A percentile compares a stretch with the other conserved stretches of the same genome.
Evolutionary conservation across 768 basidiomycete species (phyloP).

Genomic region (Chlorophyllum brunneum): DNA sequence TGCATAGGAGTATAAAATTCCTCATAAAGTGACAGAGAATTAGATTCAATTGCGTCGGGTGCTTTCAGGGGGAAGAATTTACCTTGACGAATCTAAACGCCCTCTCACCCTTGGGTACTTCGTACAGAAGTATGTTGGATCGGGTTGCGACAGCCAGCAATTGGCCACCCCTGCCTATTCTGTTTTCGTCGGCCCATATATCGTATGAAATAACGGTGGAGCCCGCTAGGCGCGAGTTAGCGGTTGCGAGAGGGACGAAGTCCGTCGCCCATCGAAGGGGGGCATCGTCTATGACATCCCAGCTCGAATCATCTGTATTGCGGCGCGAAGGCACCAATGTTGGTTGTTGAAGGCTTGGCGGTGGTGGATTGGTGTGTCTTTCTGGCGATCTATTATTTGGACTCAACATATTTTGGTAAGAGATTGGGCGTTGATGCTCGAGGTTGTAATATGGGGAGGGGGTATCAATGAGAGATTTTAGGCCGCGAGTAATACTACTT

Average conservation of each 20-base stretch:
- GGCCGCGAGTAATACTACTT: slow-evolving; percentile 55
- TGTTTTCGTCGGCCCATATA: slow-evolving; percentile 59
- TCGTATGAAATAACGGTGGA: slow-evolving; percentile 62
- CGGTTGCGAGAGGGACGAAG: slow-evolving; percentile 70
- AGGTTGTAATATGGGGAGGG: slow-evolving; percentile 16
- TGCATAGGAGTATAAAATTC: slow-evolving; percentile 80
- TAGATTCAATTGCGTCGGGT: not conserved
- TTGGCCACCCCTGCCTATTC: slow-evolving; percentile 40
- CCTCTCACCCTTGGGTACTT: slow-evolving; percentile 78
- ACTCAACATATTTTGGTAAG: slow-evolving; percentile 32
- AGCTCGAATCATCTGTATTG: slow-evolving; percentile 45
- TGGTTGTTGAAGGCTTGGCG: not conserved
- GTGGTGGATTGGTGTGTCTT: slow-evolving; percentile 10
- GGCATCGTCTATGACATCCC: slow-evolving; percentile 74
- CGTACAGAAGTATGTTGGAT: slow-evolving; percentile 67
- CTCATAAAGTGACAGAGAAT: slow-evolving; percentile 31
- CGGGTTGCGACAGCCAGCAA: slow-evolving; percentile 77
- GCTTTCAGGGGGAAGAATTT: slow-evolving; percentile 9
- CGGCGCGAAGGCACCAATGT: slow-evolving; percentile 19
- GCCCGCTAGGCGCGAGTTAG: slow-evolving; percentile 59
- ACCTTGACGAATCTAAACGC: slow-evolving; percentile 84
- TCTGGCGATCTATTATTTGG: slow-evolving; percentile 15
- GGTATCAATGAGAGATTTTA: slow-evolving; percentile 55
- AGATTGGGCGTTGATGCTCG: slow-evolving; percentile 20
- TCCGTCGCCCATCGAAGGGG: slow-evolving; percentile 87